Base-by-base conservation (phyloP, 805 yeast genomes). In the Lachancea waltii region DNA sequence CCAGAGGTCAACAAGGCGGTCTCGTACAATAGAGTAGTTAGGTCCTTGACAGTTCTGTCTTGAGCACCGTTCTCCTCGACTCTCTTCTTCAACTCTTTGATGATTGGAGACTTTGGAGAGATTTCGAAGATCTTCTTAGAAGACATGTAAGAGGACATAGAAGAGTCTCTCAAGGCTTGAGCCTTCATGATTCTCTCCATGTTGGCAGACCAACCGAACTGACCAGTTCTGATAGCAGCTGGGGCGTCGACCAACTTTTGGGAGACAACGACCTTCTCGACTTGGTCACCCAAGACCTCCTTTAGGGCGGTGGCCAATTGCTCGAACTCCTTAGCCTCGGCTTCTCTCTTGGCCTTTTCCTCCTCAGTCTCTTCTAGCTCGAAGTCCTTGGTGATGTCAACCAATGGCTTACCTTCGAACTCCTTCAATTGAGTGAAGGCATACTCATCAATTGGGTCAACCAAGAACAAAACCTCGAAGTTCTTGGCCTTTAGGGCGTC, bases 111-210 rank as follows among this genome's bases (percentile, higher is more conserved):
- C 68, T 77, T 82, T 72, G 99, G 97, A 60, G 97, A 90, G 55
- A 92, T 87, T 78, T 92, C 99, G 60, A 92, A 86, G 63, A 92
- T 92, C 82, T 92, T 92, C 87, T 92, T 92, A 41, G 98, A 92
- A 34, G 97, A 83, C 99, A 92, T 92, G 92, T 92, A 92, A 48
- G 96, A 79, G 29, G 97, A 87, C 98, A 92, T 92, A 56, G 95
- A 77, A 57, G 95, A 85, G 70, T 92, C 98, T 76, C 97, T 87
- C 62, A 92, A 75, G 58, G 99, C 98, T 77, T 92, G 99, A 47
- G 98, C 98, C 79, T 92, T 92, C 99, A 92, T 92, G 79, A 92
- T 92, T 83, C 98, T 90, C 78, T 92, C 99, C 98, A 92, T 92
- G 79, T 92, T 92, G 62, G 99, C 99, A 54, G 98, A 92, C 99